Base-by-base conservation (phyloP, 805 yeast species). In the Kodamaea neixiangensis region DNA sequence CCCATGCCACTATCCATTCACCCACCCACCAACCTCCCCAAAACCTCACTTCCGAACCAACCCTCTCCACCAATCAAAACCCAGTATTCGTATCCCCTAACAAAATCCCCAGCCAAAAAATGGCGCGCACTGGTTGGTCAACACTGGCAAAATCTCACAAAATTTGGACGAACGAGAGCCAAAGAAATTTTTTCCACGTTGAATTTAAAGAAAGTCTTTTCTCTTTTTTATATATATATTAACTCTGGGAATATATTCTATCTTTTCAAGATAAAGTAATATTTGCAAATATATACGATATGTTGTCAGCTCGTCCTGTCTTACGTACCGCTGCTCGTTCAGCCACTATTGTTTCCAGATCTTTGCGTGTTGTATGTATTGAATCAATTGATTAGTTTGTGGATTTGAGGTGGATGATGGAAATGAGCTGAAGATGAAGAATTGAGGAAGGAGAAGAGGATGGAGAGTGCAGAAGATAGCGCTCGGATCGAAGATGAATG, bases 301-400 rank as follows among this genome's bases (percentile, higher is more conserved):
- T 87, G 94, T 86, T 87, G 80, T 85, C 92, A 68, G 82, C 85
- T 71, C 90, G 94, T 82, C 83, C 91, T 75, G 82, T 84, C 77
- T 79, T 86, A 74, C 88, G 92, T 80, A 82, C 89, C 71, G 90
- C 90, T 72, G 81, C 89, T 72, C 87, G 89, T 79, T 80, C 89
- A 69, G 86, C 86, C 68, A 78, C 77, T 68, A 76, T 67, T 58
- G 68, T 44, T 44, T 55, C 54, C 47, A 55, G 60, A 52, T 39
- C 57, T 53, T 54, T 63, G 67, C 66, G 69, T 60, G 51, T 60
- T 52, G 67, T 66, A 64, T 58, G 67, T 63, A 53, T 49, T 19
- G 44, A 21, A 21, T 37, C 20, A 21, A 45, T 35, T 19, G 35
- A 37, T 35, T 14, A 17, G n/a, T 22, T 22, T 22, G 29, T 22